Percentiles rank a stretch among this genome's conserved stretches.
Conservation (phyloP, 495 filamentous ascomycete genomes). For the Penicillium ucsense region DNA sequence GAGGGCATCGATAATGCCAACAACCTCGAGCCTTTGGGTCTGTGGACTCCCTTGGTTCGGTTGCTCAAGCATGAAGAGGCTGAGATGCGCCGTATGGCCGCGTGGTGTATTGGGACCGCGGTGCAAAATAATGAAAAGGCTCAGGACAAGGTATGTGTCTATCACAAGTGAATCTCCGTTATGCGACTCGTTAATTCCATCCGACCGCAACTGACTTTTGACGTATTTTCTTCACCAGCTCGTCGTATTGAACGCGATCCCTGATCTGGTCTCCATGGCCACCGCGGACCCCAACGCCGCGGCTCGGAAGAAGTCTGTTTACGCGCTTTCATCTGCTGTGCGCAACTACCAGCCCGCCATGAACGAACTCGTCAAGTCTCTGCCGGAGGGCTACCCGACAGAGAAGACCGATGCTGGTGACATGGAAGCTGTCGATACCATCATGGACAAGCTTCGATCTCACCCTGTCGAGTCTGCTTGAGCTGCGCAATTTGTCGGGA, state of each 20-base stretch:
- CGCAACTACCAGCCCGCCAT: slow-evolving; percentile 80
- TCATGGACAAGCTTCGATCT: slow-evolving; percentile 59
- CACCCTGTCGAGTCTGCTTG: slow-evolving; percentile 27
- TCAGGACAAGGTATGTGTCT: slow-evolving; percentile 55
- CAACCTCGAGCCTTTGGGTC: slow-evolving; percentile 63
- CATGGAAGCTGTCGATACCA: slow-evolving; percentile 72
- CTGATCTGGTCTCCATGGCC: slow-evolving; percentile 56
- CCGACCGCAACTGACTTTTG: not conserved
- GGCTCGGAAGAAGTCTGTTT: slow-evolving; percentile 79
- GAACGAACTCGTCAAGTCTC: slow-evolving; percentile 48
- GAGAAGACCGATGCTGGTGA: slow-evolving; percentile 62
- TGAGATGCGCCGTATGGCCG: slow-evolving; percentile 69
- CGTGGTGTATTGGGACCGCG: slow-evolving; percentile 87
- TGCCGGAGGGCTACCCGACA: slow-evolving; percentile 52
- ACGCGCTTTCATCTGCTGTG: slow-evolving; percentile 71
- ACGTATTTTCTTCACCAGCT: slow-evolving; percentile 26
- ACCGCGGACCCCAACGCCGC: slow-evolving; percentile 46
- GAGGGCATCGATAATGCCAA: slow-evolving; percentile 94
- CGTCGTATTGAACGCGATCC: slow-evolving; percentile 59
- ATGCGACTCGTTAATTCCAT: not conserved
- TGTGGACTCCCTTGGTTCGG: slow-evolving; percentile 72
- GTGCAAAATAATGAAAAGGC: slow-evolving; percentile 88
- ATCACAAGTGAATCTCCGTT: not conserved
- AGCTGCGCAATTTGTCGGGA: not conserved
- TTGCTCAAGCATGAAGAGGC: slow-evolving; percentile 57